Evolutionary conservation across 2,329 filamentous ascomycete genomes (phyloP), one percentile per base, ranked within the genome.

Genomic region (Xylaria polymorpha): DNA sequence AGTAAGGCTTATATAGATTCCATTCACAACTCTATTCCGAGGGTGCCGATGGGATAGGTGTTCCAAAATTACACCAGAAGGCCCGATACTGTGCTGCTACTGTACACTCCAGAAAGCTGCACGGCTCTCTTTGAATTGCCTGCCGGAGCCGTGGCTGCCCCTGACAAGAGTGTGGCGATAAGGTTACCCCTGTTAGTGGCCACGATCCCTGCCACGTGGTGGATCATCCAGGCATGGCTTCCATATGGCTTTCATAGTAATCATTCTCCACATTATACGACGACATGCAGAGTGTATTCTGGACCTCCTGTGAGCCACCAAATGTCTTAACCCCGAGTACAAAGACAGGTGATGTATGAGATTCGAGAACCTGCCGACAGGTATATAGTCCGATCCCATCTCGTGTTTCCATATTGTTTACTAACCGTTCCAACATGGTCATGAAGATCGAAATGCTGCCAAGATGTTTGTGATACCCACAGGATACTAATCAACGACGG

Each of bases 171-270:
- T 43, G 44, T 57, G 43, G 56, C 35, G 44, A 50, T 66, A 64
- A 57, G 41, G 53, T 25, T 43, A 32, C 46, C 67, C 67, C 41
- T 67, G 63, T 57, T 18, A 59, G 48, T 46, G 41, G 59, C 25
- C 15, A 50, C 12, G 12, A 66, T 39, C 67, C 67, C 58, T 69
- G 63, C 53, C 55, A 63, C 67, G 53, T 69, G 64, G 67, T 69
- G 67, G 67, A 63, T 66, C 57, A 56, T 39, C 22, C 22, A 41
- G n/a, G 37, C 48, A 66, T 66, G 37, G 39, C 51, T 22, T 60
- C 59, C 58, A 60, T 55, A 66, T 63, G 44, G 44, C 51, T 59
- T 69, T 69, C 67, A 56, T 63, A 69, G 67, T 69, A 69, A 69
- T 69, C 67, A 69, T 39, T 43, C 44, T 62, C 51, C 55, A 66